Evolutionary conservation across 768 basidiomycete genomes (phyloP), one percentile per base, ranked within the genome.

Genomic region (Scleroderma citrinum): DNA sequence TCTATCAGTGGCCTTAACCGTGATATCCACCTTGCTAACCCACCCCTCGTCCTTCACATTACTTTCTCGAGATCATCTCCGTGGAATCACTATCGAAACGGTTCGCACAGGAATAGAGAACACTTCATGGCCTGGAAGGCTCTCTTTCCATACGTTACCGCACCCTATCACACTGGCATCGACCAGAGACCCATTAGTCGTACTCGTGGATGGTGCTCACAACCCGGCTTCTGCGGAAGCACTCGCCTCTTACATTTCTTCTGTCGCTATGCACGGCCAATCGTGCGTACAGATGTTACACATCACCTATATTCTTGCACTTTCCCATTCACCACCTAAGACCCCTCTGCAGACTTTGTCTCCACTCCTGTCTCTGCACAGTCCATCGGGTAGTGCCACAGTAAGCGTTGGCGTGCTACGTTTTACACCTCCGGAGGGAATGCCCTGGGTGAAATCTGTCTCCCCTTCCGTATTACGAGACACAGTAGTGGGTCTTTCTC

Each of bases 171-270:
- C 47, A 5, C 39, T 29, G 23, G 57, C 50, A 8, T 58, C 45
- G 37, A 44, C 47, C 34, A 20, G 35, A 37, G 49, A 55, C 44
- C 49, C 59, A 38, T 54, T 76, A 7, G 67, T 64, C 19, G 56
- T 94, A 12, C 76, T 98, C 11, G 86, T 85, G 5, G 96, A 99
- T 59, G 96, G 96, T 3, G 95, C 96, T 1, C 96, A 98, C 65
- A 99, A 98, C 62, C 69, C 82, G 7, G 83, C 89, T 6, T 92
- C 92, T 0, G 77, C 92, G 0, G 55, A 65, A 24, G 78, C 78
- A 0, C 78, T 97, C 11, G 76, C 82, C 7, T 62, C 71, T 2
- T 97, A 91, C 62, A 68, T 71, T 24, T 59, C 63, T 47, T 66
- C 69, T 40, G 72, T 69, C 54, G 67, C 58, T 39, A 66, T 49